These are phyloP conservation scores for Plasmodium malariae DNA, from an alignment of 169 alveolate species.

Conservation along the genomic window DNA sequence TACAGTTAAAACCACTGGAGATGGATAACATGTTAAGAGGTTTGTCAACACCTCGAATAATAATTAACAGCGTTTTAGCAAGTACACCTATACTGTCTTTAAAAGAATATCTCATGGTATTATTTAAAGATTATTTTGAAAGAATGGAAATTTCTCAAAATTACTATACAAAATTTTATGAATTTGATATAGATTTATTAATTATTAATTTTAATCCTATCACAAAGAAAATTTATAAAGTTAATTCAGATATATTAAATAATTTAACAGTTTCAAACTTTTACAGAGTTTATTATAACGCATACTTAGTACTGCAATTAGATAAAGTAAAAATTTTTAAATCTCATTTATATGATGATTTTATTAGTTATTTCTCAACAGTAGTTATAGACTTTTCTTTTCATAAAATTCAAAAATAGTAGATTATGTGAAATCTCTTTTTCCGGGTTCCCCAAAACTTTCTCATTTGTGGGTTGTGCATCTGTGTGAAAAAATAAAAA, in stretches of 20 bases:
- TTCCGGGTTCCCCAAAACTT: no score
- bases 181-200: slow-evolving; percentile 39
- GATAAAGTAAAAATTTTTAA: slow-evolving; percentile 21
- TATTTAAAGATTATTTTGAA: slow-evolving; percentile 22
- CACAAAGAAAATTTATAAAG: slow-evolving; percentile 20
- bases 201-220: slow-evolving; percentile 18
- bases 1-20: slow-evolving; percentile 1
- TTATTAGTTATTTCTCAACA: slow-evolving; percentile 46
- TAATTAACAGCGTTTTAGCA: slow-evolving; percentile 61
- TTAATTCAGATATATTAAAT: slow-evolving; percentile 15
- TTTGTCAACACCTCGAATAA: slow-evolving; percentile 12
- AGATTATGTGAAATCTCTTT: not conserved
- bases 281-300: slow-evolving; percentile 52
- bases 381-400: slow-evolving; percentile 55
- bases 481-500: no score
- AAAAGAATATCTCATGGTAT: slow-evolving; percentile 3
- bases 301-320: slow-evolving; percentile 28
- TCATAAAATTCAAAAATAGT: not conserved
- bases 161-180: slow-evolving; percentile 17
- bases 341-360: slow-evolving; percentile 23
- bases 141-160: not conserved
- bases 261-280: slow-evolving; percentile 55
- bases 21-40: slow-evolving; percentile 13
- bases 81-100: slow-evolving; percentile 26
- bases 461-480: no score